Evolutionary conservation across 345 rosid genomes (phyloP).

Genomic region (Schrenkiella parvula): DNA sequence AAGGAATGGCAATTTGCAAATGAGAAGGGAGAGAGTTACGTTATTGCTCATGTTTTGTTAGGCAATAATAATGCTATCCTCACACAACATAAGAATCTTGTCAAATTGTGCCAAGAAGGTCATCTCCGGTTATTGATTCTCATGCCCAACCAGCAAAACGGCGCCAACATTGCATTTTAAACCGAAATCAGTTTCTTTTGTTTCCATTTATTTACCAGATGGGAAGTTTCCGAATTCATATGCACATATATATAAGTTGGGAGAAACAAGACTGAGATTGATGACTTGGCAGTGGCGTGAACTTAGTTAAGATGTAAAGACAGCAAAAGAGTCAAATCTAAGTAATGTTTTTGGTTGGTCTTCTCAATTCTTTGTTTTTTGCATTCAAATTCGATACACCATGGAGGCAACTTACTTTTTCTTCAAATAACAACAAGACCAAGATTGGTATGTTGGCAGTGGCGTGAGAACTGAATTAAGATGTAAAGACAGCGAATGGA

Average conservation of each 20-base stretch:
- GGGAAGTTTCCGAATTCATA: background rate
- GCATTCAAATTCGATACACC: background rate
- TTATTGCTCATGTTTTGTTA: constrained; percentile 57
- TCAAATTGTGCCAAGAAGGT: constrained; percentile 58
- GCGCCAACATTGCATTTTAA: constrained; percentile 14
- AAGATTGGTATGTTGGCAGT: background rate
- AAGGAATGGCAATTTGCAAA: constrained; percentile 83
- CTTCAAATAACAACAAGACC: background rate
- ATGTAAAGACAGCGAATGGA: background rate
- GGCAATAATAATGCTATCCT: constrained; percentile 52
- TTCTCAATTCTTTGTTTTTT: background rate
- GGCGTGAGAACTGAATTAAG: too few species aligned
- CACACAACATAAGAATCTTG: constrained; percentile 48
- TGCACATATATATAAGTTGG: background rate
- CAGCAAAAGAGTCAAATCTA: background rate
- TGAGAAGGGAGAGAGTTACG: constrained; percentile 56
- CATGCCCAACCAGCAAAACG: constrained; percentile 52
- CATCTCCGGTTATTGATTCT: constrained; percentile 55
- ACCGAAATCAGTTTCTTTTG: background rate
- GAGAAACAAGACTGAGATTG: constrained; percentile 9
- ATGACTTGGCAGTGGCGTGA: constrained; percentile 7
- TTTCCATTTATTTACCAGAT: background rate
- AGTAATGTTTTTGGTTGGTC: background rate
- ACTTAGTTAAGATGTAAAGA: background rate
- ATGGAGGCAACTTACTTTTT: background rate